Base-by-base conservation (phyloP, 495 filamentous ascomycete species). In the Cudoniella acicularis region DNA sequence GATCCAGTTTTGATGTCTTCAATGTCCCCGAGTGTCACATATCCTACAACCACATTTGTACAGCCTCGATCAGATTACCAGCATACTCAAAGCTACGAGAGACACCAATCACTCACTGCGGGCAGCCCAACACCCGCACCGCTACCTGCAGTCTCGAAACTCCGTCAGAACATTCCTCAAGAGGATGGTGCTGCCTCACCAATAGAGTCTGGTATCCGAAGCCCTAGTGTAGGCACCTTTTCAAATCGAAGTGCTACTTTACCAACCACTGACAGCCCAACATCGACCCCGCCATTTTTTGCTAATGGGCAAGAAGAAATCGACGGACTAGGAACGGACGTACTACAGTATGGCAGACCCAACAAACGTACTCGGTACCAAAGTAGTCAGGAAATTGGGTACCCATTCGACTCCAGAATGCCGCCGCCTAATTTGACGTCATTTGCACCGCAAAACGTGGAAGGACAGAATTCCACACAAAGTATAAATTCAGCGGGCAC, bases 51-150 rank as follows among this genome's bases (percentile, higher is more conserved):
- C 4, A 6, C 30, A 36, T 49, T 24, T 49, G 20, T 49, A 4
- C 47, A 49, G 47, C 47, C 47, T 22, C 47, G 8, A 20, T 18
- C 21, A 4, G 23, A 49, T 49, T 22, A 22, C 10, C 57, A 58
- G 21, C 52, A 61, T 47, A 56, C 54, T 10, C 62, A 65, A 47
- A 65, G 63, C 43, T 65, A 61, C 42, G 63, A 65, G 21, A 42
- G 63, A 48, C 61, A 59, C 20, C 43, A 40, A 8, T 60, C 52
- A 13, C 18, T 47, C 8, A 49, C 53, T 24, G 48, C 56, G 11
- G 36, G 41, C 16, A 54, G 49, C 16, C 62, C 57, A 17, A 30
- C 30, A 6, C 30, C 30, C 30, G 40, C 46, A 1, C 49, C 20
- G 4, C 42, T n/a, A 9, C 27, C 54, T 30, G 20, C 16, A 21